Conservation (phyloP, 2,329 filamentous ascomycete species). For the Stagonosporopsis rhizophila region DNA sequence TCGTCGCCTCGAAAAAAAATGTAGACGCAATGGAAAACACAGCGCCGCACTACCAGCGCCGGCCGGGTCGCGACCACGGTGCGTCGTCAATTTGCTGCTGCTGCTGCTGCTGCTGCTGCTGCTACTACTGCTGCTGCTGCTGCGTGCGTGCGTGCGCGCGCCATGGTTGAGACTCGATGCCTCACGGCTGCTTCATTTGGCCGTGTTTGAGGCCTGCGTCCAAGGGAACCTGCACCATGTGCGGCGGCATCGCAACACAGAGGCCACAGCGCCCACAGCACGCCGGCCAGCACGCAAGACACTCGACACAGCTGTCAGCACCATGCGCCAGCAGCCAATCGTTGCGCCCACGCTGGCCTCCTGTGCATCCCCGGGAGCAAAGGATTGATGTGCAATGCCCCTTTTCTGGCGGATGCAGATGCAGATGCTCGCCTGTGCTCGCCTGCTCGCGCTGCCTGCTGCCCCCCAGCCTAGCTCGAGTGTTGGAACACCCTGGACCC, state of each 20-base stretch:
- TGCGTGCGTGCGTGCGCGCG: too few relatives aligned
- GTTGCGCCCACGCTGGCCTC: slow-evolving; percentile 26
- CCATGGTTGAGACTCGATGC: slow-evolving; percentile 17
- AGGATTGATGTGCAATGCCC: slow-evolving; percentile 25
- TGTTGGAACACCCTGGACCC: slow-evolving; percentile 17
- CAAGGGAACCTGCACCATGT: slow-evolving; percentile 19
- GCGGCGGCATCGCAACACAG: slow-evolving; percentile 8
- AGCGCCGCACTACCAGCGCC: slow-evolving; percentile 28
- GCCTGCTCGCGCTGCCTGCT: slow-evolving; percentile 9
- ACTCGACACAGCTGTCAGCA: slow-evolving; percentile 14
- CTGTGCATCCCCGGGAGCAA: background rate
- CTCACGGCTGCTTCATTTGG: slow-evolving; percentile 19
- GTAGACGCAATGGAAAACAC: slow-evolving; percentile 17
- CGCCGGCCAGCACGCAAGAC: slow-evolving; percentile 15
- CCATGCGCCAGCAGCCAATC: slow-evolving; percentile 27
- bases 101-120: too few relatives aligned
- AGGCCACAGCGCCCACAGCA: slow-evolving; percentile 9
- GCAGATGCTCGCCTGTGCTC: background rate
- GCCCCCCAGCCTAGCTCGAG: slow-evolving; percentile 13
- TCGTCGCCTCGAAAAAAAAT: slow-evolving; percentile 18
- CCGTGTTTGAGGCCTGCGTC: slow-evolving; percentile 7
- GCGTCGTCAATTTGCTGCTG: slow-evolving; percentile 24
- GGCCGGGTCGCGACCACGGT: slow-evolving; percentile 20
- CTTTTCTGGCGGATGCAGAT: slow-evolving; percentile 28
- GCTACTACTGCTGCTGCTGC: too few relatives aligned